A percentile compares a stretch with the other conserved stretches of the same genome.
Evolutionary conservation across 768 basidiomycete genomes (phyloP).

Genomic region (Chalciporus pseudorubinellus): DNA sequence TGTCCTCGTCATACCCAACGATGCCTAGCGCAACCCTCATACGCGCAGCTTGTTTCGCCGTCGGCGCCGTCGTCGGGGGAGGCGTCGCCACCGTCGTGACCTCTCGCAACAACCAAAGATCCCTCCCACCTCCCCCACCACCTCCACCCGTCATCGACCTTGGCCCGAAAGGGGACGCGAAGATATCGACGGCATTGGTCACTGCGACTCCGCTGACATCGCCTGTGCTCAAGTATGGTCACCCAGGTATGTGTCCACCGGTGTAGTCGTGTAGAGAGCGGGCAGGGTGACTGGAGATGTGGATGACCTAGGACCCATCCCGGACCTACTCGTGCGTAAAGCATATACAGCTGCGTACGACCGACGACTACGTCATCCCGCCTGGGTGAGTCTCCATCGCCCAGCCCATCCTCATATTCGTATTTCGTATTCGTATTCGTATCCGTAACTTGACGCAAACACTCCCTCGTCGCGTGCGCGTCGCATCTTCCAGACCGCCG

Average conservation of each 20-base stretch:
- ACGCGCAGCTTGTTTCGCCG: slow-evolving; percentile 75
- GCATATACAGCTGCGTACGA: slow-evolving; percentile 93
- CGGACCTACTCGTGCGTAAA: slow-evolving; percentile 73
- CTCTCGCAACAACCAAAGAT: slow-evolving; percentile 27
- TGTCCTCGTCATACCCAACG: neutral
- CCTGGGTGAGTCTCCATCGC: slow-evolving; percentile 64
- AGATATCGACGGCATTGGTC: slow-evolving; percentile 35
- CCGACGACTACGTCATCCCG: slow-evolving; percentile 82
- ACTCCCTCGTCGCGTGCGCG: neutral
- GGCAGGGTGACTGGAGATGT: slow-evolving; percentile 4
- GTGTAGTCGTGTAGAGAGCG: neutral
- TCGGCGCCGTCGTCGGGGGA: slow-evolving; percentile 79
- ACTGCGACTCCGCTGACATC: slow-evolving; percentile 18
- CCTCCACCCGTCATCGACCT: slow-evolving; percentile 43
- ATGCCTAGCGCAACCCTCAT: slow-evolving; percentile 51
- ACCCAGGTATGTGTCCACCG: slow-evolving; percentile 24
- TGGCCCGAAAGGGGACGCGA: slow-evolving; percentile 43
- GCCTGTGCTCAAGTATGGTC: slow-evolving; percentile 50
- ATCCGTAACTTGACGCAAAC: neutral
- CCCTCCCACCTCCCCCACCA: slow-evolving; percentile 12
- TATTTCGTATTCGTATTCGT: too few relatives aligned
- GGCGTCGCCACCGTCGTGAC: slow-evolving; percentile 57
- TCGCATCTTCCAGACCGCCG: slow-evolving; percentile 67
- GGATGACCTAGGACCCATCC: slow-evolving; percentile 67
- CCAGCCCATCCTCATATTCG: neutral